phyloP scores from a whole-genome alignment of 164 flowering plant species.

The Aristolochia californica region DNA sequence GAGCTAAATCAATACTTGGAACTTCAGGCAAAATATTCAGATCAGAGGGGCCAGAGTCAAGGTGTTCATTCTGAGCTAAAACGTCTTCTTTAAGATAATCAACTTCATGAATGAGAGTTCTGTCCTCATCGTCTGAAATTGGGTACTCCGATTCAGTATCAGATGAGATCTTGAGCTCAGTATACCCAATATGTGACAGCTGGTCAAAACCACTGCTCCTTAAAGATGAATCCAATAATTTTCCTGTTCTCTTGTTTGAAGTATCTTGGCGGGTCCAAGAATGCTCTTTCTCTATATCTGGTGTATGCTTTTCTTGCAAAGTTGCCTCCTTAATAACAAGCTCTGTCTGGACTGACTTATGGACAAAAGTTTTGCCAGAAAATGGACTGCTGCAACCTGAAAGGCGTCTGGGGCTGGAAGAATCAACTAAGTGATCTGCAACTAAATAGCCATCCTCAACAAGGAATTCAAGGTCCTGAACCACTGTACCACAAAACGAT shows the following conservation, averaged over 20 bases:
- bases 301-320: conserved; percentile 37
- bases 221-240: conserved; percentile 16
- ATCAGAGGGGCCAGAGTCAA: background rate
- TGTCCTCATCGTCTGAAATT: conserved; percentile 49
- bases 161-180: conserved; percentile 45
- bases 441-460: conserved; percentile 28
- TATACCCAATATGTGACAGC: conserved; percentile 49
- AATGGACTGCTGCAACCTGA: background rate
- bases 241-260: conserved; percentile 35
- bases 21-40: conserved; percentile 2
- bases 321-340: conserved; percentile 16
- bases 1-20: conserved; percentile 7
- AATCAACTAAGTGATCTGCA: conserved; percentile 7
- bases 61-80: conserved; percentile 7
- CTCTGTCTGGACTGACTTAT: conserved; percentile 22
- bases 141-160: conserved; percentile 64
- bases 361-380: conserved; percentile 15
- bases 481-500: conserved; percentile 32
- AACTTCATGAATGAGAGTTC: conserved; percentile 9
- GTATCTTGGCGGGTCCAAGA: conserved; percentile 17
- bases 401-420: background rate
- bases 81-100: conserved; percentile 10
- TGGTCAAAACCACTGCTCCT: conserved; percentile 22
- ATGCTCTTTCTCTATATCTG: conserved; percentile 17
- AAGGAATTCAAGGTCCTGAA: conserved; percentile 42